Conservation (phyloP, 495 filamentous ascomycete genomes). For the Aeminium ludgeri region DNA sequence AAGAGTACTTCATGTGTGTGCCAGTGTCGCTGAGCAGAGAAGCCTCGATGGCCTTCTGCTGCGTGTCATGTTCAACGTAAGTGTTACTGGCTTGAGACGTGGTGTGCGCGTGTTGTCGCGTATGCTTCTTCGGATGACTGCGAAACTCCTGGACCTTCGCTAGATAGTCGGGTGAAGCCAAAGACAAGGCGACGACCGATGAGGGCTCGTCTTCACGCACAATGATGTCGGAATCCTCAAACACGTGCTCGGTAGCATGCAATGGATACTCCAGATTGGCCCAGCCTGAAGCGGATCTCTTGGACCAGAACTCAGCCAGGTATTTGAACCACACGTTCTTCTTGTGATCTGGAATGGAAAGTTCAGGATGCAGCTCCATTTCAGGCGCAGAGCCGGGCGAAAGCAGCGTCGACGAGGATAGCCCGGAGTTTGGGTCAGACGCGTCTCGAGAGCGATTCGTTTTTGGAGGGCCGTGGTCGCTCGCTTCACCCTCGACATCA, state of each 20-base stretch:
- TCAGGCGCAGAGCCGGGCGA: conserved; percentile 28
- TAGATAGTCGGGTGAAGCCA: conserved; percentile 72
- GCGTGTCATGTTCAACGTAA: conserved; percentile 4
- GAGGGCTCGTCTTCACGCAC: conserved; percentile 95
- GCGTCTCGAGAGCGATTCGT: conserved; percentile 42
- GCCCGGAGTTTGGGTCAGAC: conserved; percentile 28
- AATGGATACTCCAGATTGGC: conserved; percentile 85
- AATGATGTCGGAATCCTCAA: conserved; percentile 94
- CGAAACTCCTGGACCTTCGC: conserved; percentile 61
- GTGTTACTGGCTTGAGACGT: conserved; percentile 1
- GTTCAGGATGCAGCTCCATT: conserved; percentile 32
- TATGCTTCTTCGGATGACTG: conserved; percentile 21
- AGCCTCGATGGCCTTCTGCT: conserved; percentile 24
- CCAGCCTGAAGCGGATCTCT: conserved; percentile 93
- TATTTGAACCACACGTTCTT: conserved; percentile 85
- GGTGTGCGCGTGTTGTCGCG: conserved; percentile 3
- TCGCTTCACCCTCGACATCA: conserved; percentile 54
- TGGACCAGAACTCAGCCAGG: conserved; percentile 94
- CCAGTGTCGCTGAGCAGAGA: conserved; percentile 62
- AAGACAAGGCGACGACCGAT: conserved; percentile 82
- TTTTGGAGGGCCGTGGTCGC: conserved; percentile 52
- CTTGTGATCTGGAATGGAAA: conserved; percentile 78
- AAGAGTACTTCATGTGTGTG: conserved; percentile 88
- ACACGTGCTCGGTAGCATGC: conserved; percentile 76
- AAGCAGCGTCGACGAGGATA: conserved; percentile 29